Conservation (phyloP, 768 basidiomycete genomes). For the Suillus alpinus region DNA sequence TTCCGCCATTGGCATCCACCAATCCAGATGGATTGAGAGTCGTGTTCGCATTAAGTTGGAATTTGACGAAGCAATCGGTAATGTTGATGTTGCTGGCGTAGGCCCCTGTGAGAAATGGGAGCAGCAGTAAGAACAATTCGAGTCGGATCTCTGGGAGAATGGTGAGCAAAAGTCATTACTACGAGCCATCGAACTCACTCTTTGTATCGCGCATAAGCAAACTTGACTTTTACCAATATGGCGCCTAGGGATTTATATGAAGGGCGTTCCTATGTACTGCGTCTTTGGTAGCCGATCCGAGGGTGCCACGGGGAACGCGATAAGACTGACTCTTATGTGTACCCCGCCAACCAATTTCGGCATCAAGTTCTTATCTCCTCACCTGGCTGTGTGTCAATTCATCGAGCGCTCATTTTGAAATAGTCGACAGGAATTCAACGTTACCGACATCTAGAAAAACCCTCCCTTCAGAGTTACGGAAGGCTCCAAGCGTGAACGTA, state of each 20-base stretch:
- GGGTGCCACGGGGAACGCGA: neutral
- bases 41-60: slow-evolving; percentile 3
- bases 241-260: neutral
- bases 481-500: neutral
- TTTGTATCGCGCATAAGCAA: neutral
- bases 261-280: neutral
- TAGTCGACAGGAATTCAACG: neutral
- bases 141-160: neutral
- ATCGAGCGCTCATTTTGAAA: neutral
- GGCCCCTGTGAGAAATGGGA: neutral
- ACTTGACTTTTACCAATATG: neutral
- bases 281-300: neutral
- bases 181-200: neutral
- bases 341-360: too few relatives aligned
- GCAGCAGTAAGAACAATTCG: neutral
- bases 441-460: too few relatives aligned
- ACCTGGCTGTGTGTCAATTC: neutral
- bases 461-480: too few relatives aligned
- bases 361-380: neutral
- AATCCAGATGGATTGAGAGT: slow-evolving; percentile 3
- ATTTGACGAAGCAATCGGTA: slow-evolving; percentile 10
- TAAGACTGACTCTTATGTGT: neutral
- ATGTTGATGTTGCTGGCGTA: slow-evolving; percentile 4
- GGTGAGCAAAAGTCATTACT: neutral
- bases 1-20: neutral